Evolutionary conservation across 1,284 basidiomycete genomes (phyloP).

Genomic region (Ceratobasidium sp.): DNA sequence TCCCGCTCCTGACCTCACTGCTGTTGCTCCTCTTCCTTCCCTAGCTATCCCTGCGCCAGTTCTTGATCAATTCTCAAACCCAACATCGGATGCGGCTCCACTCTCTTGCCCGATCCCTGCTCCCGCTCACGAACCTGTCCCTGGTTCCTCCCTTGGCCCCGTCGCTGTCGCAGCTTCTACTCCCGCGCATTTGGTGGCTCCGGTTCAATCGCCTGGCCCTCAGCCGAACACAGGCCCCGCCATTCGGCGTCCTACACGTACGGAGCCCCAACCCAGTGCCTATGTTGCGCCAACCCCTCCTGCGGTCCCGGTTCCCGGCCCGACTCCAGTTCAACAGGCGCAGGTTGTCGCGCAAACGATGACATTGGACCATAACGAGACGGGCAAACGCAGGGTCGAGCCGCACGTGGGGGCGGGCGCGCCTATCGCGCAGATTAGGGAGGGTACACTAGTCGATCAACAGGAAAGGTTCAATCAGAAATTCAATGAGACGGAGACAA

Average conservation of each 20-base stretch:
- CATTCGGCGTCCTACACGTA: background rate
- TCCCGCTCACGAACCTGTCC: background rate
- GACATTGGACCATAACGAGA: no score
- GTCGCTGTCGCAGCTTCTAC: background rate
- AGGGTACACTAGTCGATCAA: no score
- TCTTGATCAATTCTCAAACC: background rate
- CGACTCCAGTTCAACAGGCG: no score
- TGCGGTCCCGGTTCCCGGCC: no score
- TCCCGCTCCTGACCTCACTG: background rate
- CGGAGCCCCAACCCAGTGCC: background rate
- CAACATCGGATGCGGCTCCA: background rate
- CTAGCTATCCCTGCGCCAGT: background rate
- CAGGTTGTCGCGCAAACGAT: no score
- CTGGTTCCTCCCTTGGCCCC: background rate
- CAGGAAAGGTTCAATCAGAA: no score
- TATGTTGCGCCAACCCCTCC: no score
- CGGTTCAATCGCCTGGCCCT: background rate
- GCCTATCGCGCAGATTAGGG: no score
- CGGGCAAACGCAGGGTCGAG: no score
- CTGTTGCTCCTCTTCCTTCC: background rate
- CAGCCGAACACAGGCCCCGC: background rate
- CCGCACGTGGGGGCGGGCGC: no score
- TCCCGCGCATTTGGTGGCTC: background rate
- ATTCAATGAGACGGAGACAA: no score
- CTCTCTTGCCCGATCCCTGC: background rate